Evolutionary conservation across 2,329 filamentous ascomycete species (phyloP), one percentile per base, ranked within the genome.

Genomic region (Sporothrix globosa): DNA sequence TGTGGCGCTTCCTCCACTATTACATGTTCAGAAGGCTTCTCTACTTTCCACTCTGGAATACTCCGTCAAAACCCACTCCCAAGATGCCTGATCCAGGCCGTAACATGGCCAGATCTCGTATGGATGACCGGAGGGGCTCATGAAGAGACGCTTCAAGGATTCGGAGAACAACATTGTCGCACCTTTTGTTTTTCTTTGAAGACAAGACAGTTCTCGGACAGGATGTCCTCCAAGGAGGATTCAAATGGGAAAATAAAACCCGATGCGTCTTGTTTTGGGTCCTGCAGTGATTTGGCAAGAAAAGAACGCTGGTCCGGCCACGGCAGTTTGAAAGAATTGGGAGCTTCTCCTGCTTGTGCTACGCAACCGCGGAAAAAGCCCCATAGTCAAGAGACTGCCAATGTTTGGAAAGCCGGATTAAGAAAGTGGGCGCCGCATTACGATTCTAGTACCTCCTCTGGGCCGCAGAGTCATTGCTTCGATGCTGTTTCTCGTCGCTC

Each of bases 231-330:
- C 61, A 50, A 50, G 61, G 61, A 65, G 44, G 50, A 67, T 39
- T 34, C 30, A 67, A 41, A 68, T 14, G 39, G 66, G 52, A 34
- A 68, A 56, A 41, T 30, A 46, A 68, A 68, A 68, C 52, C 66
- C 66, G 66, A 34, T 11, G 17, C 24, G 34, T 4, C 21, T 46
- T 48, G 50, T 68, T 68, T 56, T 39, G 50, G 13, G n/a, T 21
- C 66, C 24, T 68, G 39, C 52, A 58, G n/a, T 30, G 34, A 9
- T 34, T 34, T 34, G 34, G 34, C 6, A 34, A 4, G 34, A 34
- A 34, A 34, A 34, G 34, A 34, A 9, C 34, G 34, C 34, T 34
- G 34, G 34, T 34, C 7, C 34, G 34, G 61, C 61, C 24, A 41
- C 24, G 50, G 44, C 27, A 30, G 17, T 50, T 27, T 58, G n/a